phyloP scores from a whole-genome alignment of 192 early-diverging fungal species.

The Coemansia sp. region DNA sequence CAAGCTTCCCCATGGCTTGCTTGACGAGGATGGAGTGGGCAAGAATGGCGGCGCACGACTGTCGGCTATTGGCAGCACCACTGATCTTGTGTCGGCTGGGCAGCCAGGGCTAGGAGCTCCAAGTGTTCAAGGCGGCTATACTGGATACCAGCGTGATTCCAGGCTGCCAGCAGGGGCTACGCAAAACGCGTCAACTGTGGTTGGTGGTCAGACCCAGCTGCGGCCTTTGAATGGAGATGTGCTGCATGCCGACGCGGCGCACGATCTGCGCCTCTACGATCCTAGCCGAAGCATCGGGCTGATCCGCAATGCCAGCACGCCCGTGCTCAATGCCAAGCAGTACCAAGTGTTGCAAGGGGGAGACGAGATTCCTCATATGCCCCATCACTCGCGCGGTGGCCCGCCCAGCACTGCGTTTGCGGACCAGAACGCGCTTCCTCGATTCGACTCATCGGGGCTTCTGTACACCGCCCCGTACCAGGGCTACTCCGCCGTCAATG shows the following conservation, averaged over 20 bases:
- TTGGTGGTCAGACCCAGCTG: conserved; percentile 4
- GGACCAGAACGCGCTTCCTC: conserved; percentile 1
- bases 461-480: conserved; percentile 26
- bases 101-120: not conserved
- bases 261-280: conserved; percentile 30
- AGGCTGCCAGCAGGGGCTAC: not conserved
- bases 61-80: conserved; percentile 11
- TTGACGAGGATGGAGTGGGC: conserved; percentile 40
- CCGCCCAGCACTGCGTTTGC: conserved; percentile 12
- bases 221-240: conserved; percentile 7
- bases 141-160: not conserved
- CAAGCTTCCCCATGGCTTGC: conserved; percentile 48
- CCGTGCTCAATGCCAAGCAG: conserved; percentile 50
- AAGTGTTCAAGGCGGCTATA: not conserved
- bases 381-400: not conserved
- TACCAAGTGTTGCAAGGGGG: conserved; percentile 31
- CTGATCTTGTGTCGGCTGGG: conserved; percentile 10
- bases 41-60: conserved; percentile 5
- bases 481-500: conserved; percentile 6
- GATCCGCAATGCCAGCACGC: conserved; percentile 49
- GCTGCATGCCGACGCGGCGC: conserved; percentile 8
- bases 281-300: conserved; percentile 28
- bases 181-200: not conserved
- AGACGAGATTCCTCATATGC: conserved; percentile 23
- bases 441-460: conserved; percentile 11